phyloP scores from a whole-genome alignment of 2,329 filamentous ascomycete genomes.

The Fusarium denticulatum region DNA sequence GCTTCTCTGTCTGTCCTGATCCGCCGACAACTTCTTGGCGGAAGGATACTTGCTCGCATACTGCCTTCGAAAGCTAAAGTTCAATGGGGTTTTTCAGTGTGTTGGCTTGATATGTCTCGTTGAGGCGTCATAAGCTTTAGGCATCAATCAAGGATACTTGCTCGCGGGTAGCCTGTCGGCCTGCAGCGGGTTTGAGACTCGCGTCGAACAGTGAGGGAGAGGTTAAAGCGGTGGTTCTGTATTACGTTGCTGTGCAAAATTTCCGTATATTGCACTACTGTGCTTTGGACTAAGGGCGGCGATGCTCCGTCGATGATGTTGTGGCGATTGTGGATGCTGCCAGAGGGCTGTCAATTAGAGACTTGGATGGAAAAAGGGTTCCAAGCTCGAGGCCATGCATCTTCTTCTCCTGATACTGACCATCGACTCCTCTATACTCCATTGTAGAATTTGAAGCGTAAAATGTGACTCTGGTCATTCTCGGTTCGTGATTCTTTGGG shows the following conservation, averaged over 20 bases:
- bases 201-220: neutral
- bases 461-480: neutral
- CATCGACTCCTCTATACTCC: fast-evolving
- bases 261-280: fast-evolving
- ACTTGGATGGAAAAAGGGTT: fast-evolving
- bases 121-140: too few relatives aligned
- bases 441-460: fast-evolving
- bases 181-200: neutral
- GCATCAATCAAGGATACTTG: too few relatives aligned
- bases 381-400: fast-evolving
- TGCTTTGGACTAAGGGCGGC: fast-evolving
- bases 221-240: neutral
- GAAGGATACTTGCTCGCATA: neutral
- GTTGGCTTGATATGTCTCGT: too few relatives aligned
- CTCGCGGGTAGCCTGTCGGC: neutral
- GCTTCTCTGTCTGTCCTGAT: neutral
- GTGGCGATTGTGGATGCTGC: neutral
- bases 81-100: too few relatives aligned
- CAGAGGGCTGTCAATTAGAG: neutral
- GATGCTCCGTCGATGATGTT: neutral
- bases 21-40: neutral
- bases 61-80: too few relatives aligned
- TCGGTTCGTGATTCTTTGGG: neutral
- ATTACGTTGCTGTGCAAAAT: neutral
- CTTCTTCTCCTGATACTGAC: fast-evolving